Evolutionary conservation across 129 eudicot species (phyloP).

Genomic region (Arctium minus): DNA sequence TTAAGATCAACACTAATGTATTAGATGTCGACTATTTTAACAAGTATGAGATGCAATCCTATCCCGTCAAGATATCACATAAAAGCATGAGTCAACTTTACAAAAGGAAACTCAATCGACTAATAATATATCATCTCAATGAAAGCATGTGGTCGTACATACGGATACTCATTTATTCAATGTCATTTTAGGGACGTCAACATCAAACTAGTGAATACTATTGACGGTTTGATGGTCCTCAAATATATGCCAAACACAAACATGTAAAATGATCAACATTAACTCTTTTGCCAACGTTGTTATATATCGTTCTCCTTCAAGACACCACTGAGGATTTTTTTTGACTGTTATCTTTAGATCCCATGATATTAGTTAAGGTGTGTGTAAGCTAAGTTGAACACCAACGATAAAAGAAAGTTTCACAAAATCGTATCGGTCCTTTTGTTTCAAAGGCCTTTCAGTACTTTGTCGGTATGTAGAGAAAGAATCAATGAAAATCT

Average conservation of each 20-base stretch:
- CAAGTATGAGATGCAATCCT: too few species aligned
- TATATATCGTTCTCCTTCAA: neutral
- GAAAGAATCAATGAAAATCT: neutral
- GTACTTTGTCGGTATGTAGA: too few species aligned
- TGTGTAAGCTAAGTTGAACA: neutral
- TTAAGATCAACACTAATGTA: neutral
- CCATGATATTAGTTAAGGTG: neutral
- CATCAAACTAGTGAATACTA: too few species aligned
- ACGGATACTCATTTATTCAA: neutral
- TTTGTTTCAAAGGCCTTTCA: neutral
- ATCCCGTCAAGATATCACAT: too few species aligned
- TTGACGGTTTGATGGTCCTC: neutral
- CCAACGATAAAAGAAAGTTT: too few species aligned
- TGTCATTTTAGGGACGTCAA: neutral
- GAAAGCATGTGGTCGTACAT: too few species aligned
- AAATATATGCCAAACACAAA: neutral
- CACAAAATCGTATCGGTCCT: neutral
- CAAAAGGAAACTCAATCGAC: too few species aligned
- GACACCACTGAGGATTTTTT: neutral
- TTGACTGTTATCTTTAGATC: neutral
- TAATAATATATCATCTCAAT: too few species aligned
- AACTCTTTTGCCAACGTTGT: neutral
- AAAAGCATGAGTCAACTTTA: too few species aligned
- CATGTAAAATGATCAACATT: neutral
- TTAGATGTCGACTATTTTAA: too few species aligned